Base-by-base conservation (phyloP, 768 basidiomycete species). In the Boletus patriciae region DNA sequence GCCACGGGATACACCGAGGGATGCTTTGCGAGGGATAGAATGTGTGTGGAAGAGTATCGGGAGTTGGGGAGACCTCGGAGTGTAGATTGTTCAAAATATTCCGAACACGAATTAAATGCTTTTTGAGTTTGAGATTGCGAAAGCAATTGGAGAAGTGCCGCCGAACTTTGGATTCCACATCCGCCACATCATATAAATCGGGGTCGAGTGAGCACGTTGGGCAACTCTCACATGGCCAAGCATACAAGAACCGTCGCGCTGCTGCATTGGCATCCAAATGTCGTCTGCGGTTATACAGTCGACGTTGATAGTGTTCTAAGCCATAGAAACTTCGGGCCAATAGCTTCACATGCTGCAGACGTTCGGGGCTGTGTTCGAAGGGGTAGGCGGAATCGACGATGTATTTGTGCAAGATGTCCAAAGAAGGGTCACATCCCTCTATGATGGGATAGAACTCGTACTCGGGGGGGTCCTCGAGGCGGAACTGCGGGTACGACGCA, bases 201-300 rank as follows among this genome's bases (percentile, higher is more conserved):
- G 9, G 4, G 8, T 47, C 18, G n/a, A 58, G 55, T 4, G 45
- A 47, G 16, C 25, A 19, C 8, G 3, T 19, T 12, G 62, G 59
- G 4, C 60, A 48, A 6, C 40, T 55, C 43, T 60, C 52, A 37
- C 51, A 60, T 27, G 66, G 66, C 66, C 66, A 67, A 44, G 62
- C 54, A 4, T 23, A 3, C 6, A 54, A 27, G 27, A 69, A 38
- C 12, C 0, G 7, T 2, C 33, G 10, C 18, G 52, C 54, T 8
- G 46, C 45, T 23, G 18, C 19, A 15, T 44, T 9, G 12, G 29
- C 19, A 23, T 67, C 59, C 15, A 21, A 38, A 21, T 15, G 2
- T 18, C 18, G 40, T 44, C 60, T 61, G 3, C 38, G 2, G 8
- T 58, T 19, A 19, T 53, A 66, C 27, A 49, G 25, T n/a, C 25